These are phyloP conservation scores for Naganishia vaughanmartiniae DNA, from an alignment of 768 basidiomycete species.

Conservation along the genomic window DNA sequence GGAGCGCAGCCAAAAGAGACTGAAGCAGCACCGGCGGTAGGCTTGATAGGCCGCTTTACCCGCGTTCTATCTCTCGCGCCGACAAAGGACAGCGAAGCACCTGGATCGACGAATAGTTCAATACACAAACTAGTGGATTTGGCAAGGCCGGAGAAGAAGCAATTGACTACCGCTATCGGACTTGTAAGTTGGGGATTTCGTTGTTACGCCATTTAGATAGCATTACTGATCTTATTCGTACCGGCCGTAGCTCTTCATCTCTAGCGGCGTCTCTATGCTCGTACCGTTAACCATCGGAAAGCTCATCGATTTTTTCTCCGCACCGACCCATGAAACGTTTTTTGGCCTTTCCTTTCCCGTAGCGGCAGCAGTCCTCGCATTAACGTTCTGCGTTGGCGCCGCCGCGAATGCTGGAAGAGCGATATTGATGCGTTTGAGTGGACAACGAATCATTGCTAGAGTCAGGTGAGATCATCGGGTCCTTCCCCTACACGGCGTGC, in stretches of 20 bases:
- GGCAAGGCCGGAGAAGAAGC: slow-evolving; percentile 76
- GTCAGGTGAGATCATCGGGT: slow-evolving; percentile 29
- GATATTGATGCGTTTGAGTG: slow-evolving; percentile 72
- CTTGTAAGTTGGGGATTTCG: slow-evolving; percentile 46
- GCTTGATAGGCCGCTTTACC: background rate
- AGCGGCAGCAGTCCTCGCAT: slow-evolving; percentile 70
- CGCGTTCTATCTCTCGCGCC: slow-evolving; percentile 8
- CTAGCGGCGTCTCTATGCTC: slow-evolving; percentile 85
- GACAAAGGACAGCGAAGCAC: slow-evolving; percentile 1
- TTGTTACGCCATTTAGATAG: background rate
- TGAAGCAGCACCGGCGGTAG: background rate
- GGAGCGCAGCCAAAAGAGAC: background rate
- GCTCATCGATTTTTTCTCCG: slow-evolving; percentile 83
- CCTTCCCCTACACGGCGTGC: slow-evolving; percentile 17
- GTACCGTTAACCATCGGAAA: slow-evolving; percentile 90
- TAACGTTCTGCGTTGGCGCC: slow-evolving; percentile 82
- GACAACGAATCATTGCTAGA: slow-evolving; percentile 86
- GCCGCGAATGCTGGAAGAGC: slow-evolving; percentile 66
- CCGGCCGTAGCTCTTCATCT: slow-evolving; percentile 65
- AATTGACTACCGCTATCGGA: slow-evolving; percentile 71
- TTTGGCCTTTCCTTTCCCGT: slow-evolving; percentile 74
- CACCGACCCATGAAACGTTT: slow-evolving; percentile 62
- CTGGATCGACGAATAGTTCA: slow-evolving; percentile 31
- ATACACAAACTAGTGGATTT: slow-evolving; percentile 61
- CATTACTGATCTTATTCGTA: background rate